Conservation (phyloP, 345 rosid species). For the Erucastrum elatum region DNA sequence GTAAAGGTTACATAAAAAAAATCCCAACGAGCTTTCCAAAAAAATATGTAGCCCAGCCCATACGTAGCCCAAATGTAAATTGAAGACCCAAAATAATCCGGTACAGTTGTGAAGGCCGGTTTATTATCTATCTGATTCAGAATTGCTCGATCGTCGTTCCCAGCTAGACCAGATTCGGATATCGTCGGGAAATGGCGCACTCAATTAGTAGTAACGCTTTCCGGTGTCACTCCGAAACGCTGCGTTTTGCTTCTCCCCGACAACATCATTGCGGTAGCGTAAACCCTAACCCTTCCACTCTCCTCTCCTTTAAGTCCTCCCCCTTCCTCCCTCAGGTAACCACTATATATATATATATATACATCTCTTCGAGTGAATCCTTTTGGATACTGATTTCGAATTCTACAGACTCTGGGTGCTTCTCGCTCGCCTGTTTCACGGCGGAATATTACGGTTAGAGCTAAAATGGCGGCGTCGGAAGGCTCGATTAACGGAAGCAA, state of each 20-base stretch:
- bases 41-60: too few relatives aligned
- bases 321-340: slow-evolving; percentile 38
- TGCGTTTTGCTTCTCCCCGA: slow-evolving; percentile 45
- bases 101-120: not conserved
- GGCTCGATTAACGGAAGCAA: slow-evolving; percentile 56
- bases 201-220: slow-evolving; percentile 30
- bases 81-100: not conserved
- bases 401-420: not conserved
- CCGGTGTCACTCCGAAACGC: slow-evolving; percentile 54
- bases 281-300: slow-evolving; percentile 46
- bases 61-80: not conserved
- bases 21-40: too few relatives aligned
- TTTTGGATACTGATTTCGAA: slow-evolving; percentile 9
- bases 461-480: slow-evolving; percentile 73
- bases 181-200: slow-evolving; percentile 47
- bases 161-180: slow-evolving; percentile 9
- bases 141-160: slow-evolving; percentile 3
- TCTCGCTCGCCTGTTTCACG: slow-evolving; percentile 43
- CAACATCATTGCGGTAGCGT: slow-evolving; percentile 31
- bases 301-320: slow-evolving; percentile 36
- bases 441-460: slow-evolving; percentile 44
- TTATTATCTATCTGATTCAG: not conserved
- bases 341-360: not conserved
- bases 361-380: not conserved
- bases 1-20: too few relatives aligned